phyloP scores from a whole-genome alignment of 306 rosid genomes.

The Cajanus cajan region DNA sequence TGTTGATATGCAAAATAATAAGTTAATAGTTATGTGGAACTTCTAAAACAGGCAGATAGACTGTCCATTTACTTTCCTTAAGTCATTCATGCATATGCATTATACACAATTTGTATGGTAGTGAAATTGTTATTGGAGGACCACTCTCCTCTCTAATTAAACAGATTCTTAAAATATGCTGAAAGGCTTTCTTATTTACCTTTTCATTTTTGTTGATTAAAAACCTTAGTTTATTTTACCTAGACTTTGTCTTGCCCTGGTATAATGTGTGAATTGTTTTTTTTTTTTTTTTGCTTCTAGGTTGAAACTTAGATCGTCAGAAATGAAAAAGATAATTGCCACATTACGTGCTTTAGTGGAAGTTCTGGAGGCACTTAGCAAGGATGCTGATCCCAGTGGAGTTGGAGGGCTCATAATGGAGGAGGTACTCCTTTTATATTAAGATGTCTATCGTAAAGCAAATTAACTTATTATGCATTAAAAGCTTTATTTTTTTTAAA shows the following conservation, averaged over 20 bases:
- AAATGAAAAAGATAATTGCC: conserved; percentile 73
- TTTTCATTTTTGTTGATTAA: conserved; percentile 1
- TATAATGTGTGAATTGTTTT: conserved; percentile 22
- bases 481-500: conserved; percentile 1
- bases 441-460: conserved; percentile 15
- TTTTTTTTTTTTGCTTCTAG: conserved; percentile 32
- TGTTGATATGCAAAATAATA: not conserved
- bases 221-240: conserved; percentile 1
- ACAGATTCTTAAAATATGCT: conserved; percentile 8
- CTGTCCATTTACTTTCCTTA: conserved; percentile 10
- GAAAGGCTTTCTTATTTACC: conserved; percentile 7
- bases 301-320: conserved; percentile 53
- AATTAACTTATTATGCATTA: conserved; percentile 20
- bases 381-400: conserved; percentile 78
- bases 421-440: conserved; percentile 61
- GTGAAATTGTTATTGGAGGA: conserved; percentile 6
- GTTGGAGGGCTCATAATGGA: conserved; percentile 80
- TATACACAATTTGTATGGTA: conserved; percentile 3
- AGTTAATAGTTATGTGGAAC: not conserved
- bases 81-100: not conserved
- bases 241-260: not conserved
- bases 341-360: conserved; percentile 82
- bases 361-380: conserved; percentile 88
- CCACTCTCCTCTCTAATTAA: not conserved
- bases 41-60: not conserved